phyloP scores from a whole-genome alignment of 371 early-diverging fungal species.

The Blakeslea trispora region DNA sequence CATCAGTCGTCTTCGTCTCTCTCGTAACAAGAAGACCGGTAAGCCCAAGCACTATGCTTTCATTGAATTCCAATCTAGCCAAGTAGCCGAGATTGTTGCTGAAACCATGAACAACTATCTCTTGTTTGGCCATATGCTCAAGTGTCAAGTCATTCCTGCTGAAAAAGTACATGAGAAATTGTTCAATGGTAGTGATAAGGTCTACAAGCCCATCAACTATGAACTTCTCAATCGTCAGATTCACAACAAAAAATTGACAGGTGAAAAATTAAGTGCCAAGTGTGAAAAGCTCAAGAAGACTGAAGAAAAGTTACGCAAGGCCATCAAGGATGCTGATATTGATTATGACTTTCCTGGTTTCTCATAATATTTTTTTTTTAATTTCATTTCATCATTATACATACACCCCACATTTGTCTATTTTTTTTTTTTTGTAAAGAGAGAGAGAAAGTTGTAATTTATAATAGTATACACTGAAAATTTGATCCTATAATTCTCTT shows the following conservation, averaged over 20 bases:
- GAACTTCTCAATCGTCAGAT: conserved; percentile 50
- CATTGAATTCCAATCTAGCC: conserved; percentile 78
- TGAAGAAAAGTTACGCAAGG: conserved; percentile 12
- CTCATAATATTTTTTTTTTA: background rate
- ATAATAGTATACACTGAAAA: no score
- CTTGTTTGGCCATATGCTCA: conserved; percentile 76
- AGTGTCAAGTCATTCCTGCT: conserved; percentile 74
- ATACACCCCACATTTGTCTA: background rate
- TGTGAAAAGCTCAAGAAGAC: conserved; percentile 39
- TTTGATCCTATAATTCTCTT: no score
- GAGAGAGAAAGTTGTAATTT: no score
- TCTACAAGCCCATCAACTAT: conserved; percentile 62
- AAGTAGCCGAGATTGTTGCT: conserved; percentile 89
- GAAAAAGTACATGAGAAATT: conserved; percentile 72
- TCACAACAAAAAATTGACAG: conserved; percentile 62
- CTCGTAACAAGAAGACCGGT: conserved; percentile 91
- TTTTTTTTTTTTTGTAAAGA: no score
- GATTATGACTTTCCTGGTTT: conserved; percentile 67
- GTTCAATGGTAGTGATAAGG: conserved; percentile 66
- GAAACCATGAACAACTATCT: conserved; percentile 97
- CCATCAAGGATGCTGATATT: conserved; percentile 66
- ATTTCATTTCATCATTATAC: background rate
- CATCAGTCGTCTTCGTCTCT: conserved; percentile 76
- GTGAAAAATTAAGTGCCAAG: conserved; percentile 43
- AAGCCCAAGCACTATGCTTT: conserved; percentile 90